phyloP scores from a whole-genome alignment of 768 basidiomycete species.

The Gelatoporia subvermispora region DNA sequence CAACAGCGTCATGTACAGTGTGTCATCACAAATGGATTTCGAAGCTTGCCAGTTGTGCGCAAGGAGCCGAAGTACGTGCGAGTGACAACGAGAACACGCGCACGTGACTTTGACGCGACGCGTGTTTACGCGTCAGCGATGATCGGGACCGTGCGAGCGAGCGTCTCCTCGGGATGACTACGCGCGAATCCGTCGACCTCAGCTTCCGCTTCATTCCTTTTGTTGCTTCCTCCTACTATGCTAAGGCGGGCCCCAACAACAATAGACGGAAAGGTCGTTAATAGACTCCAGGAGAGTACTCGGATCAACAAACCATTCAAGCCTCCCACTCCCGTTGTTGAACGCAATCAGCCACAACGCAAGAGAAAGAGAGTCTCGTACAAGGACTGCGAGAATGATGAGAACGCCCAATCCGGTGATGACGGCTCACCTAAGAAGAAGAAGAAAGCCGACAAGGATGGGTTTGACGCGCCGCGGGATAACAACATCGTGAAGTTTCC shows the following conservation, averaged over 20 bases:
- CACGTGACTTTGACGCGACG: slow-evolving; percentile 13
- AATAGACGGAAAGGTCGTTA: slow-evolving; percentile 60
- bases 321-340: slow-evolving; percentile 50
- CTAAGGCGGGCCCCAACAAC: slow-evolving; percentile 67
- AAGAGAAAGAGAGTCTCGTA: slow-evolving; percentile 90
- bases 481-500: slow-evolving; percentile 63
- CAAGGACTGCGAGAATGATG: slow-evolving; percentile 40
- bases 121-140: slow-evolving; percentile 5
- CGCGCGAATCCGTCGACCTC: neutral
- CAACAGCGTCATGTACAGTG: no score
- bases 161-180: neutral
- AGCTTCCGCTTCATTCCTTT: neutral
- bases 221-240: slow-evolving; percentile 35
- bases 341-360: slow-evolving; percentile 60
- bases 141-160: neutral
- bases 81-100: neutral
- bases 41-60: no score
- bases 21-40: no score
- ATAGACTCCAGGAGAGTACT: slow-evolving; percentile 65
- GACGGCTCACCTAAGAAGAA: slow-evolving; percentile 66
- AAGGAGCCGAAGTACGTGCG: no score
- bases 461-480: slow-evolving; percentile 55
- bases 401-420: slow-evolving; percentile 46
- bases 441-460: slow-evolving; percentile 53
- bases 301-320: slow-evolving; percentile 82